A percentile compares a stretch with the other conserved stretches of the same genome.
Evolutionary conservation across 1,284 basidiomycete species (phyloP).

Genomic region (Gomphus sp.): DNA sequence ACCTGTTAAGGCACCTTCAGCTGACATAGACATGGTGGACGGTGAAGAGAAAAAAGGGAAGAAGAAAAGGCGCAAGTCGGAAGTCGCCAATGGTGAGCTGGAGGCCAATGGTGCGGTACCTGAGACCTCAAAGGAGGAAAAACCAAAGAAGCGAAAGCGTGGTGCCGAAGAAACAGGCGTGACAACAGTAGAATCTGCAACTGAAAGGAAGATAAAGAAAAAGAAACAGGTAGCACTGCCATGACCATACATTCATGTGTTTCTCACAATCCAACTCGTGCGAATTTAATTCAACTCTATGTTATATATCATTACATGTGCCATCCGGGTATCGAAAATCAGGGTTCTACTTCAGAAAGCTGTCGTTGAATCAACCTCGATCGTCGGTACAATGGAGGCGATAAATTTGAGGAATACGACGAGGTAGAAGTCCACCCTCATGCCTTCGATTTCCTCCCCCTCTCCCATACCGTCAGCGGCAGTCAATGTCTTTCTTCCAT

Average conservation of each 20-base stretch:
- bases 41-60: conserved; percentile 10
- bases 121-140: background rate
- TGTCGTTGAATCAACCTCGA: conserved; percentile 89
- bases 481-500: conserved; percentile 39
- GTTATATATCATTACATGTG: conserved; percentile 4
- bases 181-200: background rate
- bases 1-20: background rate
- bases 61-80: conserved; percentile 15
- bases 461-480: conserved; percentile 27
- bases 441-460: conserved; percentile 72
- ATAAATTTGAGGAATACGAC: conserved; percentile 98
- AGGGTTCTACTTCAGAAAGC: conserved; percentile 42
- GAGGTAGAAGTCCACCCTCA: conserved; percentile 92
- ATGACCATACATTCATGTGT: background rate
- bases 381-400: conserved; percentile 88
- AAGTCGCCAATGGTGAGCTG: background rate
- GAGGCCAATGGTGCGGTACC: background rate
- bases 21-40: background rate
- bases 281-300: background rate
- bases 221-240: conserved; percentile 6
- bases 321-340: conserved; percentile 1
- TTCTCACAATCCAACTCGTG: background rate
- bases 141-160: background rate
- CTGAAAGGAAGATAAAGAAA: conserved; percentile 10
- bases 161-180: background rate